A percentile compares a stretch with the other conserved stretches of the same genome.
Conservation (phyloP, 2,329 filamentous ascomycete genomes). For the Drechslera avenae region DNA sequence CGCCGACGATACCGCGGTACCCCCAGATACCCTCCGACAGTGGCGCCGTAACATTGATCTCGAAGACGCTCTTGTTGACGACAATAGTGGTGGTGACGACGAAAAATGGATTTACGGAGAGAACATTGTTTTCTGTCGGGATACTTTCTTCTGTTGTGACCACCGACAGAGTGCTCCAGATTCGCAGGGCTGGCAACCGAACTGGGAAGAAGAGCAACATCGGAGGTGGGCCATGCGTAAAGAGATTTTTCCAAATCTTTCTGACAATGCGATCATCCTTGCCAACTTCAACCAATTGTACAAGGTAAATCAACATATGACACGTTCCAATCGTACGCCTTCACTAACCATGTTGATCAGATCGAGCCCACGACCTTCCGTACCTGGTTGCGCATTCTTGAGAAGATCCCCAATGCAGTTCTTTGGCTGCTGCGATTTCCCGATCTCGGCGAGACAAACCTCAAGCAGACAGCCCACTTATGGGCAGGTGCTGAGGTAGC, state of each 20-base stretch:
- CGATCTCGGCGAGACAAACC: slow-evolving; percentile 85
- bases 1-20: slow-evolving; percentile 86
- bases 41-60: slow-evolving; percentile 76
- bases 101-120: slow-evolving; percentile 95
- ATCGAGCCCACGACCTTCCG: slow-evolving; percentile 97
- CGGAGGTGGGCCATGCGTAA: slow-evolving; percentile 92
- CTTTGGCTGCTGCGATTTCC: slow-evolving; percentile 98
- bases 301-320: slow-evolving; percentile 67
- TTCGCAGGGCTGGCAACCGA: slow-evolving; percentile 64
- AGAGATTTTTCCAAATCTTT: slow-evolving; percentile 81
- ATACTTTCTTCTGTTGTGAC: slow-evolving; percentile 98
- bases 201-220: slow-evolving; percentile 82
- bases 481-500: slow-evolving; percentile 91
- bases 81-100: slow-evolving; percentile 69
- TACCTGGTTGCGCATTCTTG: slow-evolving; percentile 90
- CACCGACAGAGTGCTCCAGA: slow-evolving; percentile 89
- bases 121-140: slow-evolving; percentile 91
- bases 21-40: slow-evolving; percentile 77
- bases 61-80: slow-evolving; percentile 67
- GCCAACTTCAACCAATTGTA: slow-evolving; percentile 99
- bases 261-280: slow-evolving; percentile 85
- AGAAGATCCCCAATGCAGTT: slow-evolving; percentile 81
- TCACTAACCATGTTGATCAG: slow-evolving; percentile 53
- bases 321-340: background rate
- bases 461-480: slow-evolving; percentile 75